Evolutionary conservation across 140 eudicot genomes (phyloP), one percentile per base, ranked within the genome.

Genomic region (Senecio squalidus): DNA sequence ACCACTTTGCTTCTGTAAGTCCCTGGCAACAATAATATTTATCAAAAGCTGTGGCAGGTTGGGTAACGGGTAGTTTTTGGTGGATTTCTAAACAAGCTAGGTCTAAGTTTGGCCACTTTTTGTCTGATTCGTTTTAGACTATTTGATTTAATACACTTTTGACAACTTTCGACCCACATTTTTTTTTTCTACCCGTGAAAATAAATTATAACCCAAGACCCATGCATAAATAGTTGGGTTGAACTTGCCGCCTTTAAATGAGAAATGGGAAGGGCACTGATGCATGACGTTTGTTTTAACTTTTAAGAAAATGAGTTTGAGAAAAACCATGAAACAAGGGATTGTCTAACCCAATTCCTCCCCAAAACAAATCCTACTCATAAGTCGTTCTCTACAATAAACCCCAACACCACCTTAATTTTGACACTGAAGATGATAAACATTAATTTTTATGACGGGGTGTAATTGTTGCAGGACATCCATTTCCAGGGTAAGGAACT

Each of bases 1-100:
- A 91, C 66, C 98, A 91, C 58, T 91, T 91, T 65, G 98, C 98
- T 61, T 91, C 98, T 31, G 98, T 86, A 68, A 89, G 97, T 79
- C 18, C 27, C 22, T 4, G 21, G 9, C 38, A 24, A 20, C 41
- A 28, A 26, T 24, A 10, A 16, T 43, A 14, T 43, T 13, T 14
- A 5, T 5, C 18, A 43, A 13, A 16, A 43, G n/a, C 13, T 36
- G 43, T n/a, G 55, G n/a, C 10, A 6, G 55, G 14, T 4, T 23
- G 29, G 38, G 18, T 9, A n/a, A 26, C 7, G 39, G 58, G 58
- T 51, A 49, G 1, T 49, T 24, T 11, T 24, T 10, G 25, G 33
- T 49, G 15, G 30, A 23, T 24, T 29, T 49, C 17, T 9, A 22
- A 22, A 22, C 10, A 16, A 5, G 18, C 26, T 10, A 1, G 55